phyloP scores from a whole-genome alignment of 257 asterid genomes.

The Fraxinus anomala region DNA sequence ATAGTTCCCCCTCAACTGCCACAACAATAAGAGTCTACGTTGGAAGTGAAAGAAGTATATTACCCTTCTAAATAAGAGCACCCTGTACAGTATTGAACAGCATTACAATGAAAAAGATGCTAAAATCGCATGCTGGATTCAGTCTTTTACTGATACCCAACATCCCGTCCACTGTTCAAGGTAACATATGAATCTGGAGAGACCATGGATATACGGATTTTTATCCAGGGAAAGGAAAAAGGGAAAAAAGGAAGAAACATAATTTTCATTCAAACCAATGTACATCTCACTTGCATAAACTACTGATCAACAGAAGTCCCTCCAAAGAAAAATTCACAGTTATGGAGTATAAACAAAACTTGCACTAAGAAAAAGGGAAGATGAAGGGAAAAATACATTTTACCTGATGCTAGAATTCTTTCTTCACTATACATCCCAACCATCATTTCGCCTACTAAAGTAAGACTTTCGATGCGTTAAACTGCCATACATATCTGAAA shows the following conservation, averaged over 20 bases:
- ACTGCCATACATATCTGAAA: slow-evolving; percentile 69
- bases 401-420: slow-evolving; percentile 25
- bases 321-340: slow-evolving; percentile 41
- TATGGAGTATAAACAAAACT: slow-evolving; percentile 26
- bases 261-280: slow-evolving; percentile 32
- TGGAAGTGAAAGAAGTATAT: too few species aligned
- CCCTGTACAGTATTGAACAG: neutral
- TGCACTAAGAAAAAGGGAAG: slow-evolving; percentile 12
- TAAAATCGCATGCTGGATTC: neutral
- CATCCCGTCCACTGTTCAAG: slow-evolving; percentile 10
- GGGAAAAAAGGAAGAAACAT: neutral
- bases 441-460: slow-evolving; percentile 72
- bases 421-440: slow-evolving; percentile 85
- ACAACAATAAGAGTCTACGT: too few species aligned
- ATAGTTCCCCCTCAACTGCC: neutral
- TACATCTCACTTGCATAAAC: slow-evolving; percentile 45
- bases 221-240: neutral
- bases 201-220: neutral
- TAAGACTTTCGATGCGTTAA: slow-evolving; percentile 53
- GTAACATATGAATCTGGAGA: slow-evolving; percentile 9
- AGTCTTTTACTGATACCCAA: neutral
- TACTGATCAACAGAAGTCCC: slow-evolving; percentile 26
- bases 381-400: slow-evolving; percentile 7
- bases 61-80: too few species aligned
- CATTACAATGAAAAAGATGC: neutral